These are phyloP conservation scores for Moesziomyces antarcticus DNA, from an alignment of 1,284 basidiomycete genomes.

Conservation along the genomic window DNA sequence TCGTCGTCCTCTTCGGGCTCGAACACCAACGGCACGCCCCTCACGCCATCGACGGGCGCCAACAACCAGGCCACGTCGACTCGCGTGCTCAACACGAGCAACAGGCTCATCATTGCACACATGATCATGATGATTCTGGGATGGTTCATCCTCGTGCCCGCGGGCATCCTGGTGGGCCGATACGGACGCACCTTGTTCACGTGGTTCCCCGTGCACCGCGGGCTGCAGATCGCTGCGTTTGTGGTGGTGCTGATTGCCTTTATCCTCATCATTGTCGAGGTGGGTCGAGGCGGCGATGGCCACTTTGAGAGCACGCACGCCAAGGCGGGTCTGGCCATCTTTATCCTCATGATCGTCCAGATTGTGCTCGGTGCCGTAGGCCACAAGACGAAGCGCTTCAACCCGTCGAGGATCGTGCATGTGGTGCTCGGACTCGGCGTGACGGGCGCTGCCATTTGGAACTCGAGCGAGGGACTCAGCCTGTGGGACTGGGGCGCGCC, in stretches of 20 bases:
- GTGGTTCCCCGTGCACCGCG: constrained; percentile 75
- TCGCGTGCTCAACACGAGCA: constrained; percentile 27
- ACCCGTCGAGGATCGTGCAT: constrained; percentile 44
- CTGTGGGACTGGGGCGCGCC: constrained; percentile 51
- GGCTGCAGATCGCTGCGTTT: constrained; percentile 70
- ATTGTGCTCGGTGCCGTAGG: constrained; percentile 73
- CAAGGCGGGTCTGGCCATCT: constrained; percentile 74
- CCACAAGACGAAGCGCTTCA: constrained; percentile 69
- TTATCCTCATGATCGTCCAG: constrained; percentile 75
- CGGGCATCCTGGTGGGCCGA: constrained; percentile 74
- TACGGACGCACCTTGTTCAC: constrained; percentile 73
- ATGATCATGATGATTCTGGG: constrained; percentile 69
- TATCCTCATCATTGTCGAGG: constrained; percentile 72
- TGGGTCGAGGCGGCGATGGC: constrained; percentile 9
- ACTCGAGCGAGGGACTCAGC: constrained; percentile 36
- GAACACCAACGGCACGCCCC: constrained; percentile 3
- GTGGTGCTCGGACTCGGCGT: constrained; percentile 44
- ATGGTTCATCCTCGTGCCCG: constrained; percentile 74
- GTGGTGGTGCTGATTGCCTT: constrained; percentile 73
- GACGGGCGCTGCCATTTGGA: constrained; percentile 42
- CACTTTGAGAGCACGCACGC: constrained; percentile 59
- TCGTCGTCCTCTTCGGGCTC: constrained; percentile 7
- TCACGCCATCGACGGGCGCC: constrained; percentile 13
- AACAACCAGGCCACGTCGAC: constrained; percentile 1
- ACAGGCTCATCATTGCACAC: constrained; percentile 50